A percentile compares a stretch with the other conserved stretches of the same genome.
Conservation (phyloP, 495 filamentous ascomycete genomes). For the Podospora australis region DNA sequence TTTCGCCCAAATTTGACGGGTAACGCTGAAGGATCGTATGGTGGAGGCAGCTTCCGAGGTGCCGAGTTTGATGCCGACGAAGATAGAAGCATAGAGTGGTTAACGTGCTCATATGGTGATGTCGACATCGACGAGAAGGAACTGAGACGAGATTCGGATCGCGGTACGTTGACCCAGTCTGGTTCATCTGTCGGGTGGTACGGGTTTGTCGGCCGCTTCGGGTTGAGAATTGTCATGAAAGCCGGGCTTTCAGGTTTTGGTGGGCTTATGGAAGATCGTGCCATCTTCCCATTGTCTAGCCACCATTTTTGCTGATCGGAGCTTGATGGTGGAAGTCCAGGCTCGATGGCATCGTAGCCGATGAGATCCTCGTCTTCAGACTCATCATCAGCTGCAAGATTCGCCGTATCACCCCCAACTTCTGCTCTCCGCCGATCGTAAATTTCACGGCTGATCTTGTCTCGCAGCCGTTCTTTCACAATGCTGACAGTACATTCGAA, state of each 20-base stretch:
- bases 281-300: slow-evolving; percentile 78
- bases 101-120: slow-evolving; percentile 43
- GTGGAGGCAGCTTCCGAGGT: slow-evolving; percentile 47
- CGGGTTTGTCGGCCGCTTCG: slow-evolving; percentile 71
- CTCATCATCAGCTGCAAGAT: slow-evolving; percentile 47
- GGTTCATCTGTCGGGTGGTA: slow-evolving; percentile 61
- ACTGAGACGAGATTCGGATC: slow-evolving; percentile 39
- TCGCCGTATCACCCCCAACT: slow-evolving; percentile 42
- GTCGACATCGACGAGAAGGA: slow-evolving; percentile 39
- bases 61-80: slow-evolving; percentile 33
- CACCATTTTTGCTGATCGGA: slow-evolving; percentile 91
- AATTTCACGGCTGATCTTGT: slow-evolving; percentile 60
- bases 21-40: slow-evolving; percentile 43
- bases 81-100: slow-evolving; percentile 39
- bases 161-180: slow-evolving; percentile 68
- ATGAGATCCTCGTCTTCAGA: slow-evolving; percentile 69
- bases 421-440: slow-evolving; percentile 62
- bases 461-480: slow-evolving; percentile 65
- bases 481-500: slow-evolving; percentile 79
- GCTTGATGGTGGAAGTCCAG: slow-evolving; percentile 79
- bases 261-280: slow-evolving; percentile 61
- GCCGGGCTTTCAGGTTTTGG: slow-evolving; percentile 43
- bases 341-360: slow-evolving; percentile 67
- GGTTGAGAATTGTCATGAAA: slow-evolving; percentile 57
- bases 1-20: slow-evolving; percentile 34